Evolutionary conservation across 1,139 yeast species (phyloP), one percentile per base, ranked within the genome.

Genomic region (Meyerozyma guilliermondii): DNA sequence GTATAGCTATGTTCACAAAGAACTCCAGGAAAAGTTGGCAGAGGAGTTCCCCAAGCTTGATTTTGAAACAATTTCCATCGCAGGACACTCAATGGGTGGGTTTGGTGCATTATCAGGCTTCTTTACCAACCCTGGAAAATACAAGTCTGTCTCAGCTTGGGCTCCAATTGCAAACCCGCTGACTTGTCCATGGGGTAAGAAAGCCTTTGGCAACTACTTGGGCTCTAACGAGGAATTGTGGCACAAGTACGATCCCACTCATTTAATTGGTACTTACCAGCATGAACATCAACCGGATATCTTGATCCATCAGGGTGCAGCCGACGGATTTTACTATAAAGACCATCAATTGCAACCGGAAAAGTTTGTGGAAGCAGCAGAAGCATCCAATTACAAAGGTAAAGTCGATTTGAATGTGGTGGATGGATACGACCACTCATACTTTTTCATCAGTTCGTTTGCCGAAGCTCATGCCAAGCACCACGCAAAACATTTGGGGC

Each of bases 81-180:
- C 94, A 9, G 98, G 98, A 37, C 98, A 92, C 62, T 92, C 98
- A 2, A 92, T 92, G 98, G 98, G 98, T 40, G 98, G 98, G 0
- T 88, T 78, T 61, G 98, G 98, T 42, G 96, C 98, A 0, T 66
- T 92, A 47, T 69, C 84, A 43, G 82, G 95, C 13, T 91, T 79
- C 60, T 67, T 92, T 44, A 78, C 74, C 50, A 81, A 86, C 59
- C 88, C 92, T 1, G 85, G 82, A 3, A 71, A 71, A 55, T 92
- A 85, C 71, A 80, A 78, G 60, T 81, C 95, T 1, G 94, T 87
- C 30, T 80, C 91, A 47, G 98, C 97, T 0, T 92, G 92, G 67
- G 80, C 97, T 0, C 98, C 98, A 44, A 87, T 92, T 51, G 66
- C 80, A 38, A 87, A 88, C 63, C 98, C 98, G 9, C 65, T 74